These are phyloP conservation scores for Alternaria viburni DNA, from an alignment of 2,329 filamentous ascomycete species.

Conservation along the genomic window DNA sequence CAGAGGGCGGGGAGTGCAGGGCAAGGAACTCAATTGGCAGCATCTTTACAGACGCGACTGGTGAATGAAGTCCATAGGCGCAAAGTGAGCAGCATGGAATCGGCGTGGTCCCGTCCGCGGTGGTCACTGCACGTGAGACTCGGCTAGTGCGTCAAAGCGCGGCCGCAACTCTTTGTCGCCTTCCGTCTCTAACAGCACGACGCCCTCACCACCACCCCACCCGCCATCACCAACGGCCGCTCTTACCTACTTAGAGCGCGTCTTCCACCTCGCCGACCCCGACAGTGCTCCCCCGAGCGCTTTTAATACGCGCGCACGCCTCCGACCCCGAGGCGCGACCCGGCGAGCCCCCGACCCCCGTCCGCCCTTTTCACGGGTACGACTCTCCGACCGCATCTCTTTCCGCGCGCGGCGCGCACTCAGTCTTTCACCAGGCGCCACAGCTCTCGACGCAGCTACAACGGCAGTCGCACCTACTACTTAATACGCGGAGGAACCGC, in stretches of 20 bases:
- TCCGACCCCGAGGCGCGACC: slow-evolving; percentile 28
- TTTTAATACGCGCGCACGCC: slow-evolving; percentile 31
- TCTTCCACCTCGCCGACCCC: slow-evolving; percentile 31
- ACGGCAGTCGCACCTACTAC: slow-evolving; percentile 21
- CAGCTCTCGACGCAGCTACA: slow-evolving; percentile 23
- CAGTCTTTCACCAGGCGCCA: slow-evolving; percentile 15
- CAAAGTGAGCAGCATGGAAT: slow-evolving; percentile 8
- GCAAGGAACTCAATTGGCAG: slow-evolving; percentile 21
- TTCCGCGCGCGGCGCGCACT: slow-evolving; percentile 44
- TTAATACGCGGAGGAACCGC: slow-evolving; percentile 32
- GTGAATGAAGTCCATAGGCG: slow-evolving; percentile 18
- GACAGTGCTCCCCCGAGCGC: slow-evolving; percentile 35
- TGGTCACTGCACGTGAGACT: slow-evolving; percentile 11
- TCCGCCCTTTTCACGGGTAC: slow-evolving; percentile 37
- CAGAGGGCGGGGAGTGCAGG: slow-evolving; percentile 17
- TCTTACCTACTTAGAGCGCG: slow-evolving; percentile 43
- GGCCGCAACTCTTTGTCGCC: slow-evolving; percentile 18
- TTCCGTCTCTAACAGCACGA: slow-evolving; percentile 24
- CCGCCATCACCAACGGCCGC: slow-evolving; percentile 40
- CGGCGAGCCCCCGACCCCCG: slow-evolving; percentile 35
- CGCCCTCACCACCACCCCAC: slow-evolving; percentile 33
- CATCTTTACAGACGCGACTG: slow-evolving; percentile 25
- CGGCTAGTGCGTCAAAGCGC: slow-evolving; percentile 14
- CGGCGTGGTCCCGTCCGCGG: not conserved
- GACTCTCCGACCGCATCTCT: slow-evolving; percentile 38